Conservation (phyloP, 805 yeast species). For the Saccharomycopsis synnaedendra region DNA sequence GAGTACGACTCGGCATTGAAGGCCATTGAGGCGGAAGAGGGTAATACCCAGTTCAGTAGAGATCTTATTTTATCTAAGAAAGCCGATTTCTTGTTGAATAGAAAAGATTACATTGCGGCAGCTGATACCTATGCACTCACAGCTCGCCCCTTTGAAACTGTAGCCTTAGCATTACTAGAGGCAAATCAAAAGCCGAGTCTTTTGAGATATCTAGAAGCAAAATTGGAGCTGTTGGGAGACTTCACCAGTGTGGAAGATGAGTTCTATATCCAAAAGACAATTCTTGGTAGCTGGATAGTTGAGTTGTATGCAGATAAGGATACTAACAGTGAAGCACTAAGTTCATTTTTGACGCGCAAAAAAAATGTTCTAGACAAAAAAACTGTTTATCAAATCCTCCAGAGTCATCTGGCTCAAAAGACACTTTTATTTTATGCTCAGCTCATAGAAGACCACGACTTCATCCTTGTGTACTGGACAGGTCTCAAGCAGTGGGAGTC, state of each 20-base stretch:
- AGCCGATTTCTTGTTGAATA: constrained; percentile 37
- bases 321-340: constrained; percentile 21
- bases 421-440: constrained; percentile 62
- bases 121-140: constrained; percentile 54
- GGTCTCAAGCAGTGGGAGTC: constrained; percentile 62
- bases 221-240: constrained; percentile 24
- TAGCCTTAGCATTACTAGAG: constrained; percentile 46
- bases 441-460: constrained; percentile 54
- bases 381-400: constrained; percentile 62
- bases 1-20: constrained; percentile 57
- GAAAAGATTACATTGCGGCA: constrained; percentile 25
- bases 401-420: constrained; percentile 50
- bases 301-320: constrained; percentile 40
- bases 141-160: constrained; percentile 55
- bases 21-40: constrained; percentile 19
- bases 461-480: constrained; percentile 59
- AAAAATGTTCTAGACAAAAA: constrained; percentile 43
- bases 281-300: constrained; percentile 56
- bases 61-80: constrained; percentile 42
- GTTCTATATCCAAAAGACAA: constrained; percentile 33
- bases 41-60: constrained; percentile 18
- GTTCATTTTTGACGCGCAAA: constrained; percentile 36
- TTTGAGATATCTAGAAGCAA: constrained; percentile 32
- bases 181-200: constrained; percentile 31
- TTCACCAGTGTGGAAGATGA: constrained; percentile 15